Base-by-base conservation (phyloP, 2,329 filamentous ascomycete genomes). In the Tolypocladium paradoxum region DNA sequence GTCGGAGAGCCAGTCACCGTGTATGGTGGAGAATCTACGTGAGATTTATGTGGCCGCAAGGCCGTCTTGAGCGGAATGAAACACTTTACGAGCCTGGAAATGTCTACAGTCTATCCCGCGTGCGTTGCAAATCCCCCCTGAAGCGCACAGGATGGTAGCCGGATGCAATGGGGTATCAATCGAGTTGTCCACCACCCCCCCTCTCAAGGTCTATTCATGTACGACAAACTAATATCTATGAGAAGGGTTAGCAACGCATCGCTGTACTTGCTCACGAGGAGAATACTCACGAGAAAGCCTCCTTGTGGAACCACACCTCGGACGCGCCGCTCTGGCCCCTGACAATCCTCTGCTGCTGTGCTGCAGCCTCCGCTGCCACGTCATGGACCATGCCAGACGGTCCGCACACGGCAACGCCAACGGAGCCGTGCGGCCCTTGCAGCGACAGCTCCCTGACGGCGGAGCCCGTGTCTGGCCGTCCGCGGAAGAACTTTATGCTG, bases 1-100 rank as follows among this genome's bases (percentile, higher is more conserved):
- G 71, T 82, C 24, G 79, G 79, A 24, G 78, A 83, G 54, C 14
- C 47, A 7, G 72, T 73, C 0, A 55, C 57, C 6, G 61, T 71
- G n/a, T 54, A 43, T 47, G 11, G 6, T 47, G 35, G 20, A 20
- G 27, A 16, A n/a, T n/a, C 6, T 14, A 27, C 11, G 18, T 47
- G 33, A 47, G 43, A 46, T 27, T 14, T 27, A 31, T 9, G 1
- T 16, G 18, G 16, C 9, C 27, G 14, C 27, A 7, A 18, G 18
- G 27, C 29, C 4, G 4, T 8, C 2, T 20, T 9, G 6, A 46
- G 18, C 27, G 43, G 29, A 47, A 7, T 33, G 18, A 20, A 20
- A 16, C 27, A 20, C 14, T 16, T n/a, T 20, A 9, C 43, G 12
- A 31, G 18, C 27, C 9, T 29, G 16, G 6, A 8, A 46, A 9